Evolutionary conservation across 2,329 filamentous ascomycete species (phyloP).

Genomic region (Trichoderma simmonsii): DNA sequence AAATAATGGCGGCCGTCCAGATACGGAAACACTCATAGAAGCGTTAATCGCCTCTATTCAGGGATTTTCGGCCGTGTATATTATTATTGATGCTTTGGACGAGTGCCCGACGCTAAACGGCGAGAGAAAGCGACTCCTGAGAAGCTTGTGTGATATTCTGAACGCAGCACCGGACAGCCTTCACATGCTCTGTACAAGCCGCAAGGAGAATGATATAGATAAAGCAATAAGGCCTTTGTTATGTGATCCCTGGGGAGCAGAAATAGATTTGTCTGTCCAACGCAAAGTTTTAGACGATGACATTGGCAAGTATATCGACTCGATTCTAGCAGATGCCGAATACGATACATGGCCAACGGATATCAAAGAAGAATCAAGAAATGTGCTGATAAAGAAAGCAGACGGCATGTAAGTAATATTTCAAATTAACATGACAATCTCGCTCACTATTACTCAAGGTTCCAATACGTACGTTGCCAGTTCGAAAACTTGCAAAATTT

Average conservation of each 20-base stretch:
- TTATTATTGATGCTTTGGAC: not conserved
- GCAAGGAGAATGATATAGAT: not conserved
- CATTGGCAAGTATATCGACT: constrained; percentile 1
- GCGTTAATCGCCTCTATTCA: not conserved
- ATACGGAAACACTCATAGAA: not conserved
- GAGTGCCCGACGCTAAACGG: not conserved
- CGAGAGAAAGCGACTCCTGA: not conserved
- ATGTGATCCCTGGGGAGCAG: not conserved
- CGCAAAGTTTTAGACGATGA: not conserved
- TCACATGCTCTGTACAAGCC: not conserved
- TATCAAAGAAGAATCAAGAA: not conserved
- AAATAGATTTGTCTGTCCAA: not conserved
- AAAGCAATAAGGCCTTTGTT: not conserved
- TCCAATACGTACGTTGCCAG: constrained; percentile 11
- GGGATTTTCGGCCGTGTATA: not conserved
- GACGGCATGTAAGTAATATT: not conserved
- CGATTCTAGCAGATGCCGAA: not conserved
- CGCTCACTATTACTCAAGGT: not conserved
- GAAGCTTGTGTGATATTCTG: not conserved
- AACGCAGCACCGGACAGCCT: not conserved
- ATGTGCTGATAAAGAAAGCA: not conserved
- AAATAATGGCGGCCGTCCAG: not conserved
- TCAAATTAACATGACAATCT: not conserved
- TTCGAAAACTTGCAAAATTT: not conserved
- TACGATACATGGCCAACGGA: not conserved